Evolutionary conservation across 306 rosid species (phyloP), one percentile per base, ranked within the genome.

Genomic region (Quercus wislizeni): DNA sequence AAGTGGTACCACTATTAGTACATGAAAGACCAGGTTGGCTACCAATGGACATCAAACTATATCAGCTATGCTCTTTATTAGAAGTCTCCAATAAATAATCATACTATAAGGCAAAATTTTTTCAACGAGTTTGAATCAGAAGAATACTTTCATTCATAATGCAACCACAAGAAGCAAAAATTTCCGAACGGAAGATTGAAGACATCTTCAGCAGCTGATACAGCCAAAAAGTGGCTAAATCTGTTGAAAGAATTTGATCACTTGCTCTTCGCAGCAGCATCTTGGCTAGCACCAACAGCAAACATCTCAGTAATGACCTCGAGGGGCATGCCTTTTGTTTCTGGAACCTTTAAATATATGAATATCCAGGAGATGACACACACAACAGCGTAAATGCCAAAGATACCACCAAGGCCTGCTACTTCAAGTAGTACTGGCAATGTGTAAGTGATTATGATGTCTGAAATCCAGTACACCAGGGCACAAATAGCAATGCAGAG

Each of bases 241-340:
- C 41, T 27, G 43, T 63, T 31, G 20, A 23, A 55, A 49, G 61
- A 27, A 31, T 30, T 13, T 35, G 27, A 83, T 80, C 77, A 88
- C 83, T 86, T 90, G 10, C 73, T 73, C 88, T 88, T 88, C 73
- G 79, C 84, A 14, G 91, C 25, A 46, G 84, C 76, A 69, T 79
- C 86, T 76, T 90, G 88, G 82, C 52, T 89, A 11, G 97, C 72
- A 33, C 92, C 93, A 54, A 90, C 87, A 27, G 93, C 74, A 79
- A 92, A 92, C 92, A 92, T 90, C 68, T 92, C 93, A 2, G 90
- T 86, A 75, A 92, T 92, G 84, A 92, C 91, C 86, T 92, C 95
- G 10, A 92, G 97, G 59, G 97, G 97, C 96, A 92, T 92, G 75
- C 95, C 96, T 81, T 92, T 92, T 78, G 97, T 92, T 88, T 92